Conservation (phyloP, 345 rosid genomes). For the Anacardium occidentale region DNA sequence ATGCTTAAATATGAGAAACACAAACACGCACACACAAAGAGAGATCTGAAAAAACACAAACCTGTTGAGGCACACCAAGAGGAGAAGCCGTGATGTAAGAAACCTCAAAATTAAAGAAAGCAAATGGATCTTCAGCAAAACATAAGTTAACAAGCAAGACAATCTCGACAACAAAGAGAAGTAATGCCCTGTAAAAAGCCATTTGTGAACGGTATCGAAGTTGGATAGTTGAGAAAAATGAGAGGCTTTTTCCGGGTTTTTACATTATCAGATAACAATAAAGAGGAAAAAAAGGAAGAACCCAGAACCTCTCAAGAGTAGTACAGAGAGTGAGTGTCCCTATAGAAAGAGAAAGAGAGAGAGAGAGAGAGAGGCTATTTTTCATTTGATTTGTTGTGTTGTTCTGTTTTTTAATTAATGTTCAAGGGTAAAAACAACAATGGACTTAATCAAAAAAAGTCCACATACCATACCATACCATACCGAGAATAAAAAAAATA, state of each 20-base stretch:
- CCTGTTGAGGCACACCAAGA: slow-evolving; percentile 95
- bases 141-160: slow-evolving; percentile 42
- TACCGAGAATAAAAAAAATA: no score
- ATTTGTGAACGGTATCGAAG: slow-evolving; percentile 28
- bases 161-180: slow-evolving; percentile 55
- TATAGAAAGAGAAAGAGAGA: not conserved
- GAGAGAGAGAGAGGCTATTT: slow-evolving; percentile 28
- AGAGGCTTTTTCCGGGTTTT: slow-evolving; percentile 24
- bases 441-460: no score
- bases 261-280: slow-evolving; percentile 39
- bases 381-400: not conserved
- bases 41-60: slow-evolving; percentile 34
- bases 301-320: slow-evolving; percentile 14
- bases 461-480: no score
- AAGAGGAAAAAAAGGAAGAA: slow-evolving; percentile 5
- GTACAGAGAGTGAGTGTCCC: slow-evolving; percentile 1
- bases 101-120: slow-evolving; percentile 63
- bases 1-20: not conserved
- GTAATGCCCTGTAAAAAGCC: slow-evolving; percentile 46
- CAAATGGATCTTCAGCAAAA: slow-evolving; percentile 79
- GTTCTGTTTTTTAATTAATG: not conserved
- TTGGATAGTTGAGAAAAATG: slow-evolving; percentile 7
- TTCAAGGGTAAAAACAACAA: not conserved
- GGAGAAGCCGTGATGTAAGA: slow-evolving; percentile 97
- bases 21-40: not conserved